Evolutionary conservation across 2,329 filamentous ascomycete species (phyloP), one percentile per base, ranked within the genome.

Genomic region (Pseudocercospora fuligena): DNA sequence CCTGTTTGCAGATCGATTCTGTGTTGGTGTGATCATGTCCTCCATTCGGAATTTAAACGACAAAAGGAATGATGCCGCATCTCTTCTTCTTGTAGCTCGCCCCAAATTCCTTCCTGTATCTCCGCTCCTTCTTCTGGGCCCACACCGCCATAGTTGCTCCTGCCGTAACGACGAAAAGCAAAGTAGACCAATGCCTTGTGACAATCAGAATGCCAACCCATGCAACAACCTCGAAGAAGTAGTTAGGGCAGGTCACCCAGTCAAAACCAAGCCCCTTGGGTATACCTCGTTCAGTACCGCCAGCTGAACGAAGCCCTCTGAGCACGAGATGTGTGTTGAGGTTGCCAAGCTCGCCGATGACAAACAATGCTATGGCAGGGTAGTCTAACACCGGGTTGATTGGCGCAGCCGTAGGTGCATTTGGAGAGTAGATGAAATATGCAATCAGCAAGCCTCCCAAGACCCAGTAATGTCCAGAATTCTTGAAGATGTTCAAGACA

Each of bases 41-140:
- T 27, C 51, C 21, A 19, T 19, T 57, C 53, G 21, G 29, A 8
- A 12, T 16, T 69, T 69, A 95, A 77, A 90, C 86, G 60, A 97
- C 82, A 2, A 92, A 92, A 2, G 95, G 93, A 66, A 97, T 80
- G 81, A 97, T 91, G 67, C 88, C 89, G 77, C 86, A 94, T 76
- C 88, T 88, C 92, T 99, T 98, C 85, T 90, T 94, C 89, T 94
- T 94, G 83, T 99, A 99, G 81, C 90, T 92, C 78, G 94, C 91
- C 47, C 92, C 92, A 80, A 98, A 97, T 79, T 97, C 92, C 80
- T 91, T 90, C 74, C 95, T 89, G 79, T 97, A 95, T 64, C 92
- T 89, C 77, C 84, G 88, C 86, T 99, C 95, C 87, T 97, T 98
- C 85, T 93, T 94, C 81, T 87, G 87, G 46, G 90, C 94, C 95